Evolutionary conservation across 2,329 filamentous ascomycete genomes (phyloP).

Genomic region (Pestalotiopsis sp.): DNA sequence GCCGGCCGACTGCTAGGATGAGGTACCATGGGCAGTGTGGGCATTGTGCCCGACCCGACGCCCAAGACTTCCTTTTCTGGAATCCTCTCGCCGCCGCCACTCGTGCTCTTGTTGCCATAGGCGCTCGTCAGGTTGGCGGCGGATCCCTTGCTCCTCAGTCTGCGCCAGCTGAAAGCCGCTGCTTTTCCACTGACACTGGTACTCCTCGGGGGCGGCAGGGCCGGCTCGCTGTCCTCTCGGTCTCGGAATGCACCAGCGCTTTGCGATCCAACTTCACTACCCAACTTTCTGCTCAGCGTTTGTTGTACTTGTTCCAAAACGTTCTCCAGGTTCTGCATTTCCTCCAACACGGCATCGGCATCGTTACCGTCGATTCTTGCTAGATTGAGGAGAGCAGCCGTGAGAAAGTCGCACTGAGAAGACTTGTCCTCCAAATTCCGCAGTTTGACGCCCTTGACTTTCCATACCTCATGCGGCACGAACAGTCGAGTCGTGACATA

Average conservation of each 20-base stretch:
- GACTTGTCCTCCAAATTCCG: conserved; percentile 94
- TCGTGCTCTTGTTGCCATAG: conserved; percentile 50
- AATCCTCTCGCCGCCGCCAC: conserved; percentile 35
- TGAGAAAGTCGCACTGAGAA: conserved; percentile 86
- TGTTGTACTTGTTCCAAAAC: conserved; percentile 86
- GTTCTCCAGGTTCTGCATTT: conserved; percentile 87
- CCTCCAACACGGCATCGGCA: conserved; percentile 87
- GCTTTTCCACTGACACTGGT: conserved; percentile 72
- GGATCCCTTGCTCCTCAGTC: conserved; percentile 88
- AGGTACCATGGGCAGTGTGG: conserved; percentile 77
- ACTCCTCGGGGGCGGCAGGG: conserved; percentile 51
- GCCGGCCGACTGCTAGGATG: conserved; percentile 67
- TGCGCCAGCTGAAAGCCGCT: conserved; percentile 85
- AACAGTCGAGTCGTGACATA: conserved; percentile 93
- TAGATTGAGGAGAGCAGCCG: conserved; percentile 83
- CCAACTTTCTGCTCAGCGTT: conserved; percentile 78
- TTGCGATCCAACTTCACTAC: conserved; percentile 89
- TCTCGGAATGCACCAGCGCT: conserved; percentile 47
- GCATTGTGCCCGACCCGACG: conserved; percentile 66
- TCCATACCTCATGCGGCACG: conserved; percentile 90
- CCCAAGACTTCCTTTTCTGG: conserved; percentile 51
- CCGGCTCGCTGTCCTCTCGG: conserved; percentile 42
- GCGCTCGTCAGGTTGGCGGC: conserved; percentile 59
- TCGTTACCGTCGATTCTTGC: conserved; percentile 85
- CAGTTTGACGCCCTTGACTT: conserved; percentile 90